Conservation (phyloP, 2,329 filamentous ascomycete genomes). For the Chaetomium olivaceum region DNA sequence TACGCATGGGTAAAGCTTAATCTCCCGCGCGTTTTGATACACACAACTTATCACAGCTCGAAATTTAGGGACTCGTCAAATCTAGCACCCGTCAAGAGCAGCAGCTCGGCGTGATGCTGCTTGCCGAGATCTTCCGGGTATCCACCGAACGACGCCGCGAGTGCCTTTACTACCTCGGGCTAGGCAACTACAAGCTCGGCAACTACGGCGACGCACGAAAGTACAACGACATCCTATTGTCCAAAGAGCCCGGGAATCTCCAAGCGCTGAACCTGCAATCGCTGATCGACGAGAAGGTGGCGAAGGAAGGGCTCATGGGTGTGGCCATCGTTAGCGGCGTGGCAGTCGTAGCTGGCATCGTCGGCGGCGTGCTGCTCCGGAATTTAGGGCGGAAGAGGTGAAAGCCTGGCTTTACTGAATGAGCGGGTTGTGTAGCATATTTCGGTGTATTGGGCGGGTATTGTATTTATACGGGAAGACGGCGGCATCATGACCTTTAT, state of each 20-base stretch:
- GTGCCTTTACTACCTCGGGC: constrained; percentile 95
- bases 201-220: constrained; percentile 93
- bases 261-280: constrained; percentile 84
- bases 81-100: constrained; percentile 81
- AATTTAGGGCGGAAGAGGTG: constrained; percentile 66
- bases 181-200: constrained; percentile 97
- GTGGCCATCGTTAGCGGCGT: constrained; percentile 94
- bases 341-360: constrained; percentile 87
- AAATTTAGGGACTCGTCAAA: constrained; percentile 83
- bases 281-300: constrained; percentile 93
- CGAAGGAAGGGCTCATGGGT: constrained; percentile 89
- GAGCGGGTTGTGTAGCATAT: constrained; percentile 5
- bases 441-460: constrained; percentile 3
- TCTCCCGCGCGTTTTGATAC: neutral
- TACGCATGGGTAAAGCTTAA: constrained; percentile 80
- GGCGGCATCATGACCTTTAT: constrained; percentile 13
- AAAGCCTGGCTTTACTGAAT: constrained; percentile 1
- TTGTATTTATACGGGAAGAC: constrained; percentile 16
- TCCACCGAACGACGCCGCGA: constrained; percentile 91
- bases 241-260: constrained; percentile 87
- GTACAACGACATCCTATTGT: constrained; percentile 90
- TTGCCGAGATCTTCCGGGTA: constrained; percentile 94
- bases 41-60: neutral
- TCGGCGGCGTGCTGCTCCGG: constrained; percentile 83
- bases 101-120: constrained; percentile 88